These are phyloP conservation scores for Wickerhamomyces subpelliculosus DNA, from an alignment of 805 yeast species.

Conservation along the genomic window DNA sequence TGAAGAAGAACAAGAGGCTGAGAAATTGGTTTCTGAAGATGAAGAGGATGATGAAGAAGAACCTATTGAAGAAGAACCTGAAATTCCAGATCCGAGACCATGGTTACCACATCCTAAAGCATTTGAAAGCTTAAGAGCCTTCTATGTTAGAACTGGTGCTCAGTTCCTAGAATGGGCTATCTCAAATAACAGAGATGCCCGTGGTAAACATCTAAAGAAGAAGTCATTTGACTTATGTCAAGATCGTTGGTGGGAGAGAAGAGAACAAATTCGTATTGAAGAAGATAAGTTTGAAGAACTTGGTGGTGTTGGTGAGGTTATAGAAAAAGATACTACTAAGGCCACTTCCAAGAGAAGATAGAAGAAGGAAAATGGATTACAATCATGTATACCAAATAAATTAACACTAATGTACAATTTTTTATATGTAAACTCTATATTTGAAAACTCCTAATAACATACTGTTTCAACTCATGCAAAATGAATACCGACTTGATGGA, in stretches of 20 bases:
- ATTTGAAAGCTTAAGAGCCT: conserved; percentile 76
- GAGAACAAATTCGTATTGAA: conserved; percentile 81
- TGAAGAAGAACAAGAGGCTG: conserved; percentile 35
- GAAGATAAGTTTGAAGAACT: conserved; percentile 87
- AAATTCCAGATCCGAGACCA: conserved; percentile 85
- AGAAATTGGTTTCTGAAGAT: conserved; percentile 29
- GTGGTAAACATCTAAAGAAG: conserved; percentile 85
- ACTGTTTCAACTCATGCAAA: conserved; percentile 51
- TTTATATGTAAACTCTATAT: not conserved
- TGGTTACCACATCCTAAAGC: conserved; percentile 98
- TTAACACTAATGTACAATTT: not conserved
- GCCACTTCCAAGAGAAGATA: conserved; percentile 44
- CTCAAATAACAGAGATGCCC: conserved; percentile 72
- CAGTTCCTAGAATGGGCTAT: conserved; percentile 90
- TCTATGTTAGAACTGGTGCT: conserved; percentile 82
- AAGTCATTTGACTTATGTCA: conserved; percentile 88
- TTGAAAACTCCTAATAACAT: no score
- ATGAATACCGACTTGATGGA: conserved; percentile 95
- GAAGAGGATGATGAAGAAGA: conserved; percentile 60
- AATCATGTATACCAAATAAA: not conserved
- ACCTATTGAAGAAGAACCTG: conserved; percentile 53
- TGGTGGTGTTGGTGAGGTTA: conserved; percentile 85
- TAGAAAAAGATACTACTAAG: conserved; percentile 60
- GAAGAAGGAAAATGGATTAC: conserved; percentile 34
- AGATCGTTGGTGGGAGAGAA: conserved; percentile 97